Evolutionary conservation across 352 stramenopile genomes (phyloP), one percentile per base, ranked within the genome.

Genomic region (Phytophthora cajani): DNA sequence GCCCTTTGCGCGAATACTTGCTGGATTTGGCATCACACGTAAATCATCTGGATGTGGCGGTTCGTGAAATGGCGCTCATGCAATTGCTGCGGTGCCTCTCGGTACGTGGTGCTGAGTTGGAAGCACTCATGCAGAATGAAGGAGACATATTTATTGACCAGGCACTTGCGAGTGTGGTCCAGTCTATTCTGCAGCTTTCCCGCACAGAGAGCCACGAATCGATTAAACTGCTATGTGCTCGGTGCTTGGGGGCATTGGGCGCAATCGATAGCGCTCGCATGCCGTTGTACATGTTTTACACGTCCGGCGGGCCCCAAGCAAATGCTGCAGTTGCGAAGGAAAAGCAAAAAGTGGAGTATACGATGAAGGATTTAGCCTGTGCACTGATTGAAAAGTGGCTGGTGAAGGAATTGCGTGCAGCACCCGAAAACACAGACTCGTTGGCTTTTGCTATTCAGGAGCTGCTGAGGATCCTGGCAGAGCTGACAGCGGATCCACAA

Each of bases 371-470:
- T 55, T 75, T 97, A 44, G 82, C 88, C 3, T 95, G 81, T 60
- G 81, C 87, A n/a, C 60, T 97, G 36, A 95, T 97, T 16, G 88
- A 97, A 63, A 84, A 63, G 27, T 90, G 82, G 81, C 58, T 97
- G 5, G 88, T 95, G 12, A 94, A 94, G 33, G 89, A 95, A 64
- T 64, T 97, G 23, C 81, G 88, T 30, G 88, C 87, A n/a, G 89
- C 89, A 27, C 89, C 89, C 9, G 86, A 95, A 47, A 95, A 90
- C 57, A 94, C 86, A 1, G 89, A 97, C 53, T 80, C 79, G 1
- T 72, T 97, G 54, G 89, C 74, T 11, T 92, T 94, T 62, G 89
- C 89, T 8, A 97, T 97, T 53, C 89, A 97, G 72, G 88, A 97
- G 52, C 69, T 97, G 42, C 64, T 97, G 27, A 92, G 89, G 42